Evolutionary conservation across 164 flowering plant genomes (phyloP).

Genomic region (Kingdonia uniflora): DNA sequence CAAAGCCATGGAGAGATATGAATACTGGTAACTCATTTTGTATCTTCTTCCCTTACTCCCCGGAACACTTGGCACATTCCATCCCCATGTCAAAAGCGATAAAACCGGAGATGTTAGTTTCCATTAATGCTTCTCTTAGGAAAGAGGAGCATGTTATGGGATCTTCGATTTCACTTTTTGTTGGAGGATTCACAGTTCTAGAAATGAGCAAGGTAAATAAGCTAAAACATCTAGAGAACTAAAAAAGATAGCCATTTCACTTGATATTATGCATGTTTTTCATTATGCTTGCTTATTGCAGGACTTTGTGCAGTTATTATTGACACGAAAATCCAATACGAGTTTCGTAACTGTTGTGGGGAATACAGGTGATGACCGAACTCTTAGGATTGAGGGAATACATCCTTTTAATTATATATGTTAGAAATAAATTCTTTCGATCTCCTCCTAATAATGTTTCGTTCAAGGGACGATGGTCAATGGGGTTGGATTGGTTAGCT

Average conservation of each 20-base stretch:
- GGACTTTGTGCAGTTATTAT: conserved; percentile 41
- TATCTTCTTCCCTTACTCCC: conserved; percentile 77
- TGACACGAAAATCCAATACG: conserved; percentile 45
- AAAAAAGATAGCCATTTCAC: no score
- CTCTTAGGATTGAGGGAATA: no score
- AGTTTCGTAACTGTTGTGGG: conserved; percentile 56
- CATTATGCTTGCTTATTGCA: conserved; percentile 13
- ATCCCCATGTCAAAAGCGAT: conserved; percentile 27
- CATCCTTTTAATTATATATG: no score
- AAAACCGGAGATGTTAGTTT: conserved; percentile 36
- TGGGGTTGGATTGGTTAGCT: no score
- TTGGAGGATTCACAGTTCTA: conserved; percentile 68
- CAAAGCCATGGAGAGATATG: conserved; percentile 67
- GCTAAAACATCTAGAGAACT: neutral
- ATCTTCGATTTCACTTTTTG: conserved; percentile 57
- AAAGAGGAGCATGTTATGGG: conserved; percentile 41
- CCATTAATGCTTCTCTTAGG: conserved; percentile 40
- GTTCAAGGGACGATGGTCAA: no score
- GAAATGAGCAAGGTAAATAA: conserved; percentile 43
- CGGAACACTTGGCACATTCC: conserved; percentile 57
- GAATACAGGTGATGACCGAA: conserved; percentile 48
- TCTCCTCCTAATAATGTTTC: no score
- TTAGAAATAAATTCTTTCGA: no score
- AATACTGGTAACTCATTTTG: conserved; percentile 46
- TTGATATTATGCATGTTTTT: no score